Base-by-base conservation (phyloP, 2,329 filamentous ascomycete species). In the Talaromyces albobiverticillius region DNA sequence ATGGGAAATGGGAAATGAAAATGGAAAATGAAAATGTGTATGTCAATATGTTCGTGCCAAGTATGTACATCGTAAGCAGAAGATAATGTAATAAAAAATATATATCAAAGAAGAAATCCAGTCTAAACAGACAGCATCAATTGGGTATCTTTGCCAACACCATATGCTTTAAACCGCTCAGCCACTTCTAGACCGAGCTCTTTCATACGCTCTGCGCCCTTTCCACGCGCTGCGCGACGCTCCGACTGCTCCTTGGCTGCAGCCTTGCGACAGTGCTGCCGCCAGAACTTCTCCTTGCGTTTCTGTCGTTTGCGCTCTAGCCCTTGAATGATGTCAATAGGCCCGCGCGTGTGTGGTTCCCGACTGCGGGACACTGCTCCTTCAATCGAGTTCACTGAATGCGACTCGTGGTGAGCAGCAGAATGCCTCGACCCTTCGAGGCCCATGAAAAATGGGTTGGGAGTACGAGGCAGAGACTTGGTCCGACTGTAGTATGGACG, bases 301-400 rank as follows among this genome's bases (percentile, higher is more conserved):
- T 94, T 86, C 75, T 94, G 89, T 23, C 92, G 87, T 77, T 96
- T 97, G 73, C 89, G 87, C 76, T 99, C 94, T 1, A 99, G 82
- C 8, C 94, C 94, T 71, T 96, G 95, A 72, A 96, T 89, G 58
- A 96, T 99, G 71, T 97, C 94, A 61, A 99, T 95, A 32, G 94
- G 92, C n/a, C 91, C 90, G 59, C 94, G 88, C 9, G 90, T 82
- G 59, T 94, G 90, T 40, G 84, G 75, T 48, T 86, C 81, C 13
- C 70, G 69, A 55, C 64, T 67, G 56, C 62, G 67, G 47, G 71
- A 68, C 41, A 64, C 59, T 53, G 71, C 63, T 52, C 64, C 61
- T 60, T 72, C 63, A 25, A 68, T 62, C 22, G 69, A 66, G 55
- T 71, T 63, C 29, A 61, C 75, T 72, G 55, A 64, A 25, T 26